phyloP scores from a whole-genome alignment of 148 eudicot genomes.

The Dianthus caryophyllus region DNA sequence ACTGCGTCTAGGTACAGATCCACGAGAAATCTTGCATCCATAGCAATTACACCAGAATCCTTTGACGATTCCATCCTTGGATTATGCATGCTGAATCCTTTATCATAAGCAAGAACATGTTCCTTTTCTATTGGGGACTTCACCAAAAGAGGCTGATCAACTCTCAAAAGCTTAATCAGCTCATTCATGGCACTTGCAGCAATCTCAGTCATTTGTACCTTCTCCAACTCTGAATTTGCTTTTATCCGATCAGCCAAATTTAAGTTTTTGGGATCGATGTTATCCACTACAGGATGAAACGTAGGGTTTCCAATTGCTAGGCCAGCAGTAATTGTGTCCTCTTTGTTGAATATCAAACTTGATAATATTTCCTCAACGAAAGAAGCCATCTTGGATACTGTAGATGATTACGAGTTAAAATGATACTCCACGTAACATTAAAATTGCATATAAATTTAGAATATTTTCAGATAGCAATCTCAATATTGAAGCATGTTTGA shows the following conservation, averaged over 20 bases:
- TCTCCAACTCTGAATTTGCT: constrained; percentile 46
- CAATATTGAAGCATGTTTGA: neutral
- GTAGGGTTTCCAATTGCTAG: constrained; percentile 24
- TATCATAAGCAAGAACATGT: constrained; percentile 35
- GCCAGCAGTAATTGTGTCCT: constrained; percentile 24
- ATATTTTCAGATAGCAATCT: neutral
- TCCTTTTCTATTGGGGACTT: constrained; percentile 34
- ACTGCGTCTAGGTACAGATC: constrained; percentile 62
- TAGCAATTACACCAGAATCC: constrained; percentile 45
- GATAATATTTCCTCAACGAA: constrained; percentile 38
- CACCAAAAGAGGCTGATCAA: constrained; percentile 48
- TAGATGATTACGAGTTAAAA: constrained; percentile 1
- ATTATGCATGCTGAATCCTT: constrained; percentile 27
- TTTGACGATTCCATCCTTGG: constrained; percentile 54
- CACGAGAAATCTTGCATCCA: constrained; percentile 48
- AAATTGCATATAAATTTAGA: neutral
- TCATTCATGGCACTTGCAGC: constrained; percentile 57
- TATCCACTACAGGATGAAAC: neutral
- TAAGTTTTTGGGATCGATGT: constrained; percentile 16
- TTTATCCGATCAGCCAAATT: constrained; percentile 27
- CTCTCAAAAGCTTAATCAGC: constrained; percentile 45
- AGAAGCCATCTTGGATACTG: constrained; percentile 49
- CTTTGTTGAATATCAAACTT: constrained; percentile 31
- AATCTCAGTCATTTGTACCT: constrained; percentile 48
- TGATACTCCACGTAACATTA: neutral